phyloP scores from a whole-genome alignment of 495 filamentous ascomycete genomes.

The Penicillium silybi region DNA sequence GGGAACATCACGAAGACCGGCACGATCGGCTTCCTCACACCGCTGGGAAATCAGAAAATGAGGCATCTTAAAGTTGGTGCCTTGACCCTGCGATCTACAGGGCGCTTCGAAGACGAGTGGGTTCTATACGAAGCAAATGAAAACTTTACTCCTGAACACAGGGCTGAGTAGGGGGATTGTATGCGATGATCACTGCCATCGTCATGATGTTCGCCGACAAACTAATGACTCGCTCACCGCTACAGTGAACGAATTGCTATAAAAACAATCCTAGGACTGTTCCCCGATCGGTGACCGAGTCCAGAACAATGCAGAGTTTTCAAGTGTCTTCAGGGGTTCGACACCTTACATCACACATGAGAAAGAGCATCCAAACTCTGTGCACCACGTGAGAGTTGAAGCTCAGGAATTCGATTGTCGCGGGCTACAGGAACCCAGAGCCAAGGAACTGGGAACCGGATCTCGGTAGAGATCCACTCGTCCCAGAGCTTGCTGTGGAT shows the following conservation, averaged over 20 bases:
- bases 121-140: not conserved
- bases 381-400: conserved; percentile 20
- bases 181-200: not conserved
- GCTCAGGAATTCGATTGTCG: conserved; percentile 13
- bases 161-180: not conserved
- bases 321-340: too few species aligned
- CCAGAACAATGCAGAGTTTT: too few species aligned
- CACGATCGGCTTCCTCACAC: not conserved
- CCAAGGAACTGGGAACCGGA: conserved; percentile 22
- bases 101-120: not conserved
- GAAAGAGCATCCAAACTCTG: conserved; percentile 7
- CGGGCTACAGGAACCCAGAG: conserved; percentile 10
- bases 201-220: not conserved
- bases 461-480: conserved; percentile 30
- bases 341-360: not conserved
- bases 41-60: not conserved
- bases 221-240: not conserved
- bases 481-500: conserved; percentile 20
- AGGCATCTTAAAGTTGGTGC: not conserved
- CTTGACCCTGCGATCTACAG: not conserved
- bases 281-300: too few species aligned
- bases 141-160: not conserved
- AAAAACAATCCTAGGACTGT: not conserved
- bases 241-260: not conserved
- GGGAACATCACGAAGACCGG: not conserved